Base-by-base conservation (phyloP, 768 basidiomycete genomes). In the Xerocomellus amylosporus region DNA sequence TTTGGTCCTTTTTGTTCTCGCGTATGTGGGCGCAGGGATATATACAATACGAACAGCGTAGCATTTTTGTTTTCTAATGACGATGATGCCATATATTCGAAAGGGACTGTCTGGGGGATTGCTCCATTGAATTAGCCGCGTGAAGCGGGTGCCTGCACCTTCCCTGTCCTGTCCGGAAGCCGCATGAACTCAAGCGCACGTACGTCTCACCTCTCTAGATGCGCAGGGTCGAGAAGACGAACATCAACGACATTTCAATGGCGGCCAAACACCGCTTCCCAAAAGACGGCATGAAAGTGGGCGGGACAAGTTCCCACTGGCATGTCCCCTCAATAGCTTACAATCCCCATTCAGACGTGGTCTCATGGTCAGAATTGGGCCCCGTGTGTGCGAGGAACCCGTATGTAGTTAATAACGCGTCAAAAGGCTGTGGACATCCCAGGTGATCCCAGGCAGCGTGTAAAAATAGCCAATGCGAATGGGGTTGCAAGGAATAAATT, bases 31-130 rank as follows among this genome's bases (percentile, higher is more conserved):
- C 46, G 49, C 45, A 55, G 56, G 62, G 62, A 60, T 62, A 64
- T 62, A 64, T 68, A 70, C 65, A 59, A 56, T 70, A 70, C 53
- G 65, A 67, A 67, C 55, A 63, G 51, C 43, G 48, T 59, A 67
- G 58, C 58, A 19, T n/a, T 54, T 44, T 41, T 58, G 55, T 49
- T 54, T 63, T 19, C 33, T 68, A 70, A 70, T 66, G 58, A 71
- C 58, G 51, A 67, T 51, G 55, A 61, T 46, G 50, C 57, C 56
- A 47, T 44, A 56, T 34, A 19, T 20, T 41, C 5, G 20, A 40
- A n/a, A 36, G 24, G 30, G 64, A 49, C 64, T 64, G 64, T 64
- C 64, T 39, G 64, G 64, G 64, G 53, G 4, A 28, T 5, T 4
- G 2, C 3, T 1, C 15, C 14, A 31, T 37, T 8, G 19, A 8